Base-by-base conservation (phyloP, 2,329 filamentous ascomycete species). In the Aspergillus novofumigatus region DNA sequence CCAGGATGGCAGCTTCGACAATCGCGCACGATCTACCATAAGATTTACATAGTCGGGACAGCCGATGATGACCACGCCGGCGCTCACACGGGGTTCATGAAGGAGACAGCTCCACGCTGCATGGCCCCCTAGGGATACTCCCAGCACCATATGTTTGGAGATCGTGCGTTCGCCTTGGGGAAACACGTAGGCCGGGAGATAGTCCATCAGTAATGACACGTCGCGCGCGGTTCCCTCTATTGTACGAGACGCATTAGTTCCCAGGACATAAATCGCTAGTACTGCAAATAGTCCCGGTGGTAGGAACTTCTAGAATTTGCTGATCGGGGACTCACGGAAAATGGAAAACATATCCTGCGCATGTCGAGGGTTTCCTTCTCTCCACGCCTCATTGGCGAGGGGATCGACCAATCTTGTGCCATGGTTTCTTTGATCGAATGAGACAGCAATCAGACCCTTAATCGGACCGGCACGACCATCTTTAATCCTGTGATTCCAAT, bases 371-470 rank as follows among this genome's bases (percentile, higher is more conserved):
- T 97, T 96, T 29, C 91, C 92, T 41, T 84, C 75, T 47, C 84
- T 83, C 93, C 92, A 97, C 3, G 88, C 81, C 64, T 87, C 80
- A 71, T 97, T 97, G 26, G 88, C 86, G 20, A 81, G 64, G 7
- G 83, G 76, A 65, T 87, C 81, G 1, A 93, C 83, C 58, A 86
- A 74, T 54, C 94, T 80, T 2, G 83, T 82, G 26, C 94, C 94
- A 75, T 97, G 94, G 73, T 97, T 97, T 49, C 93, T 84, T 78
- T 96, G 92, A 75, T 97, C 94, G 73, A 96, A 96, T 2, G 88
- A 84, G 11, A 92, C 83, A 2, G 90, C 92, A 51, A 97, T 86
- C 44, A 97, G 75, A 0, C 89, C 89, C 58, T 79, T 77, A 74
- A 68, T 54, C 59, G 69, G 45, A 52, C 61, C 69, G 51, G 60